Conservation (phyloP, 768 basidiomycete genomes). For the Megacollybia marginata region DNA sequence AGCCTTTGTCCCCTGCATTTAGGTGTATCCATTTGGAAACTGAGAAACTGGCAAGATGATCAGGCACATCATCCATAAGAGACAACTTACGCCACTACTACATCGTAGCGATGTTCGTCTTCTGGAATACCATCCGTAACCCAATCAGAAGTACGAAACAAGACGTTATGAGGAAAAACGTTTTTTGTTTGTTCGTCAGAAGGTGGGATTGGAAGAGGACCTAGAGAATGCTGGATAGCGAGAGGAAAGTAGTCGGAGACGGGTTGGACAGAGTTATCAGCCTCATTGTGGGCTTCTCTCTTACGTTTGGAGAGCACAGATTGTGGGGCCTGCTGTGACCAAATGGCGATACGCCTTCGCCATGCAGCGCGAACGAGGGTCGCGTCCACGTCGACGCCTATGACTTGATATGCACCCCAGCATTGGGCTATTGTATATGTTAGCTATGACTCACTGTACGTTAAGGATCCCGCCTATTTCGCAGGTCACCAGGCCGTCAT, state of each 20-base stretch:
- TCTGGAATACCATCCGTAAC: conserved; percentile 43
- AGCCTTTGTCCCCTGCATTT: conserved; percentile 66
- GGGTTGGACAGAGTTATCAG: background rate
- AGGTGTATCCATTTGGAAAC: conserved; percentile 92
- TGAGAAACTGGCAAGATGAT: conserved; percentile 51
- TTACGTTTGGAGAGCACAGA: conserved; percentile 17
- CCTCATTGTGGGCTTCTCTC: conserved; percentile 3
- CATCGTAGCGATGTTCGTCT: conserved; percentile 61
- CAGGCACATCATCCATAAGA: background rate
- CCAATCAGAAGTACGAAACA: conserved; percentile 74
- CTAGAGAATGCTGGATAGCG: conserved; percentile 71
- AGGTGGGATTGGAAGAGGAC: conserved; percentile 63
- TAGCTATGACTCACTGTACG: background rate
- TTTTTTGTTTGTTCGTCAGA: conserved; percentile 21
- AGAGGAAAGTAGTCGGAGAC: conserved; percentile 62
- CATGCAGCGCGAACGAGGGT: conserved; percentile 69
- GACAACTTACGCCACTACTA: conserved; percentile 66
- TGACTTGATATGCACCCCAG: conserved; percentile 54
- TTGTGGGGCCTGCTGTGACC: conserved; percentile 56
- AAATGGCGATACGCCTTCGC: conserved; percentile 59
- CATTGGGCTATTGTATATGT: conserved; percentile 44
- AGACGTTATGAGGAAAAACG: conserved; percentile 72
- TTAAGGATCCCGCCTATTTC: conserved; percentile 51
- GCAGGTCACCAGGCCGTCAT: conserved; percentile 79
- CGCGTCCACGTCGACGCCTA: conserved; percentile 84